These are phyloP conservation scores for Salix koriyanagi DNA, from an alignment of 345 rosid species.

Conservation along the genomic window DNA sequence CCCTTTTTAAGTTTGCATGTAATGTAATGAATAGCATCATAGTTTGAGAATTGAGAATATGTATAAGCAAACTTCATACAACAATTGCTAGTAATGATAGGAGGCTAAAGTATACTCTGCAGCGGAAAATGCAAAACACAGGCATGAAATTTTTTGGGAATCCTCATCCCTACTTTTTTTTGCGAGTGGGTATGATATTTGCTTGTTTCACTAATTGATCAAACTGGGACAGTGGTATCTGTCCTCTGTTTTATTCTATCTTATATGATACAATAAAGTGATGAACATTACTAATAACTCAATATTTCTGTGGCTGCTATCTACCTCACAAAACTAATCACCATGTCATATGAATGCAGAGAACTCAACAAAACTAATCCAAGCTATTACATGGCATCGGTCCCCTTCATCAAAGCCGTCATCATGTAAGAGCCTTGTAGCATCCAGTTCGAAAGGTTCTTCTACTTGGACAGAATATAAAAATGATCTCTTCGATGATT, in stretches of 20 bases:
- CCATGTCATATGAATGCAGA: constrained; percentile 32
- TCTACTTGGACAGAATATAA: constrained; percentile 49
- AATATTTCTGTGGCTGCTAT: neutral
- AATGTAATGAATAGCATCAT: too few species aligned
- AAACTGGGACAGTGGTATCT: neutral
- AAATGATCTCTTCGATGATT: constrained; percentile 60
- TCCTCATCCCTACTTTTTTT: neutral
- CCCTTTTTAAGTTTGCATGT: neutral
- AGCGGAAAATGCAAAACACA: neutral
- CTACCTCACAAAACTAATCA: neutral
- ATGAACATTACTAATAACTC: neutral
- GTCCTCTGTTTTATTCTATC: neutral
- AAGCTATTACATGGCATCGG: constrained; percentile 59
- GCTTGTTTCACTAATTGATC: neutral
- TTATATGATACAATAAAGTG: neutral
- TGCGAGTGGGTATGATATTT: neutral
- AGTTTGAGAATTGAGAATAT: neutral
- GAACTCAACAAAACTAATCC: constrained; percentile 54
- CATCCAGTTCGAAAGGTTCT: constrained; percentile 49
- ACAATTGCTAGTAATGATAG: neutral
- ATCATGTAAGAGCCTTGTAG: constrained; percentile 63
- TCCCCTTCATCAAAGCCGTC: constrained; percentile 46
- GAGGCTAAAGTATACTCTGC: neutral
- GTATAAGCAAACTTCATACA: neutral
- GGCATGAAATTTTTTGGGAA: neutral